Conservation (phyloP, 169 alveolate species). For the Eimeria zaria region DNA sequence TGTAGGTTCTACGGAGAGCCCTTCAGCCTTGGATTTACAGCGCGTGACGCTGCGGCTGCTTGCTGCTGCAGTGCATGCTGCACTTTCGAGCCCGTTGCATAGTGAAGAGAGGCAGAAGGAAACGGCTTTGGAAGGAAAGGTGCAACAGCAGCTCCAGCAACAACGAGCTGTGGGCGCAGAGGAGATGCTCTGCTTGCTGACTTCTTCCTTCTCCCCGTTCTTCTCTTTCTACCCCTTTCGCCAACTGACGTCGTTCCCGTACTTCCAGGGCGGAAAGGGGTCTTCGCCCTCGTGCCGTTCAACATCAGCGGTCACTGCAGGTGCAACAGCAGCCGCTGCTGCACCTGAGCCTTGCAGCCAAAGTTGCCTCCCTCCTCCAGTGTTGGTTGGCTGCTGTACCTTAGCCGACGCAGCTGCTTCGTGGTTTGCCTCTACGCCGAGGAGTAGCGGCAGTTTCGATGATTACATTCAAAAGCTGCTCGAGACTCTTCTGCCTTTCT, state of each 20-base stretch:
- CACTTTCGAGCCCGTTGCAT: background rate
- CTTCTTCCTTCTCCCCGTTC: constrained; percentile 21
- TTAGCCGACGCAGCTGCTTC: constrained; percentile 69
- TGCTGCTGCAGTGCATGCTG: constrained; percentile 57
- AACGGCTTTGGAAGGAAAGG: background rate
- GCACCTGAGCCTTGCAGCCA: constrained; percentile 30
- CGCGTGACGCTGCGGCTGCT: constrained; percentile 38
- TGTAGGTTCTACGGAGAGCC: constrained; percentile 35
- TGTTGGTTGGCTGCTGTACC: constrained; percentile 21
- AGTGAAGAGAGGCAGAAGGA: constrained; percentile 24
- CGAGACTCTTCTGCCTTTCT: constrained; percentile 31
- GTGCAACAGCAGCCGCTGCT: no score
- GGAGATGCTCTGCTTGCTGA: constrained; percentile 26
- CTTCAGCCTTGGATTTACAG: constrained; percentile 45
- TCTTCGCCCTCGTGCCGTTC: constrained; percentile 2
- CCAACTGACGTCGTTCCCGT: constrained; percentile 32
- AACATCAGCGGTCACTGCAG: no score
- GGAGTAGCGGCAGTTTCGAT: constrained; percentile 39
- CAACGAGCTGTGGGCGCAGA: background rate
- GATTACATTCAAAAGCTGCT: constrained; percentile 33
- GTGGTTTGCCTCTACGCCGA: constrained; percentile 25
- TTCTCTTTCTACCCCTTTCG: constrained; percentile 39
- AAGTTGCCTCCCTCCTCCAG: constrained; percentile 55
- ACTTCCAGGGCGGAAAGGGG: constrained; percentile 4
- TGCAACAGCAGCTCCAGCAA: background rate